Evolutionary conservation across 768 basidiomycete species (phyloP), one percentile per base, ranked within the genome.

Genomic region (Agaricus bisporus): DNA sequence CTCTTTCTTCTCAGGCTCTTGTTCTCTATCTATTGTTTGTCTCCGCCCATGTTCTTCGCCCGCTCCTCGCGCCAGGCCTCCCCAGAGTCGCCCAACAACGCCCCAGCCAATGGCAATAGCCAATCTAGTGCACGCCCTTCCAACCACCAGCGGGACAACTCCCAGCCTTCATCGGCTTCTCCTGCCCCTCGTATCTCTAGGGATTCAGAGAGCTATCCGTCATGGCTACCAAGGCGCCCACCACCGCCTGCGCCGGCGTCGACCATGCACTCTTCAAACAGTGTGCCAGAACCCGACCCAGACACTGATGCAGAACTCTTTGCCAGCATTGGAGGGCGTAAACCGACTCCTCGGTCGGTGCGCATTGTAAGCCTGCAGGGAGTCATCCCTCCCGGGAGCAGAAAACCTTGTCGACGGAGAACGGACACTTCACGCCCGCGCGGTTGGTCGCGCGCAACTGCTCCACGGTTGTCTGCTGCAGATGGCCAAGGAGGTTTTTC

Each of bases 171-270:
- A 8, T 70, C 63, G 10, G 39, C 26, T 29, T 48, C 56, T 12
- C 50, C 49, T 11, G 32, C 11, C 14, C 48, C 62, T 43, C 65
- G 66, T 53, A 66, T 64, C 63, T 72, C 73, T 29, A 67, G 68
- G 48, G 78, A 80, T 60, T 76, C 73, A 15, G 86, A 88, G 59
- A 83, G 83, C 12, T 92, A 92, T 64, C 90, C 90, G 2, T 84
- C 86, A 20, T 92, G 90, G 90, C 82, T 92, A 1, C 90, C 90
- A 15, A 80, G 73, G 55, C 77, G 90, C 12, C 90, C 91, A 2
- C 83, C 82, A 14, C 86, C 81, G 0, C 90, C 90, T 0, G 81
- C 80, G 7, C 90, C 91, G 3, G 78, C 79, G 3, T 86, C 86
- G 9, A 88, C 86, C 1, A 68, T 86, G 51, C 81, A 81, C 55